A percentile compares a stretch with the other conserved stretches of the same genome.
Conservation (phyloP, 1,284 basidiomycete genomes). For the Hymenochaete sp. region DNA sequence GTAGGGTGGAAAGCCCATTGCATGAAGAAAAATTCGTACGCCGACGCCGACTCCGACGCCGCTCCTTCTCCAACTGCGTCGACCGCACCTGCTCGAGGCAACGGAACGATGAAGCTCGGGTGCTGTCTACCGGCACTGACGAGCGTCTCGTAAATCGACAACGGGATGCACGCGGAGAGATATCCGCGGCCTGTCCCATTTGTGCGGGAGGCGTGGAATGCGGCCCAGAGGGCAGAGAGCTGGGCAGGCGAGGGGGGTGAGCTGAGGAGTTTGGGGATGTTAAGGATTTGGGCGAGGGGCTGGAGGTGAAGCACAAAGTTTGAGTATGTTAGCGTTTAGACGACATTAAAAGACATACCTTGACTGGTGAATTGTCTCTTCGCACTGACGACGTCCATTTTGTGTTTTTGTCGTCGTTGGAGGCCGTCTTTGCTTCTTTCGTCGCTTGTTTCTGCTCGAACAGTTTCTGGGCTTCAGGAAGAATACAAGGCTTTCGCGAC, state of each 20-base stretch:
- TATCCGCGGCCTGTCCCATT: conserved; percentile 72
- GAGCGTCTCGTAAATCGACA: conserved; percentile 70
- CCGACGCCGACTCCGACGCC: conserved; percentile 33
- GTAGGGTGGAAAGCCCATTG: conserved; percentile 77
- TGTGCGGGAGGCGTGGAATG: conserved; percentile 75
- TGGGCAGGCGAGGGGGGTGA: conserved; percentile 65
- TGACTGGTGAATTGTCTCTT: conserved; percentile 63
- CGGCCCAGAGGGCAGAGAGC: conserved; percentile 79
- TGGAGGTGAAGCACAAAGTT: conserved; percentile 26
- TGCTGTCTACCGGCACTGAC: conserved; percentile 38
- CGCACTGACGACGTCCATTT: conserved; percentile 27
- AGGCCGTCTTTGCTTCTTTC: conserved; percentile 18
- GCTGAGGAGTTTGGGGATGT: conserved; percentile 61
- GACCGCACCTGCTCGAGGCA: conserved; percentile 44
- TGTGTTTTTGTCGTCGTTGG: too few relatives aligned
- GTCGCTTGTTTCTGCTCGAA: conserved; percentile 23
- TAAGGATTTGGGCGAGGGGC: conserved; percentile 77
- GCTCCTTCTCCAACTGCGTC: neutral
- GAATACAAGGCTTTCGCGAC: conserved; percentile 19
- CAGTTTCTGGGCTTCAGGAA: conserved; percentile 24
- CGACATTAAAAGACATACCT: conserved; percentile 31
- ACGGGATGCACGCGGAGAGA: conserved; percentile 72
- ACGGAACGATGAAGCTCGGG: conserved; percentile 75
- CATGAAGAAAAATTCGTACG: conserved; percentile 83
- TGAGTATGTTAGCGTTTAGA: conserved; percentile 3